A percentile compares a stretch with the other conserved stretches of the same genome.
Evolutionary conservation across 140 eudicot genomes (phyloP).

Genomic region (Stevia rebaudiana): DNA sequence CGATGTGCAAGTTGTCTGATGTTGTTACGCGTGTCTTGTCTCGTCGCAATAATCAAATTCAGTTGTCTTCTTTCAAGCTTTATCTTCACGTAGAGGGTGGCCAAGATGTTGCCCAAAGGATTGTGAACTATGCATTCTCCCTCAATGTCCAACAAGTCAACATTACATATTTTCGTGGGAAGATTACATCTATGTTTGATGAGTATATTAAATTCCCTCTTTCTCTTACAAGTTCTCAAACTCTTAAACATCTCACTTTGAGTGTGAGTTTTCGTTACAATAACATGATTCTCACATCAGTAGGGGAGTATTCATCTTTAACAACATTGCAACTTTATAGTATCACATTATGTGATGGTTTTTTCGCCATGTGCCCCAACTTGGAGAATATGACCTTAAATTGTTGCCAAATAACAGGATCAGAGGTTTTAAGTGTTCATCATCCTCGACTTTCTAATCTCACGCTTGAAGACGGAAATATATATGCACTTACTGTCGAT

Average conservation of each 20-base stretch:
- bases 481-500: not conserved
- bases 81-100: not conserved
- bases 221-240: no score
- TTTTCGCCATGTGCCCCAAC: constrained; percentile 3
- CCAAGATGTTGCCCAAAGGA: not conserved
- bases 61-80: not conserved
- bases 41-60: not conserved
- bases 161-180: not conserved
- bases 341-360: not conserved
- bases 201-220: not conserved
- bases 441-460: constrained; percentile 12
- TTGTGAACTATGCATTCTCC: not conserved
- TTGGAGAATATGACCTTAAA: constrained; percentile 10
- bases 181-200: no score
- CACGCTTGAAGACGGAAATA: not conserved
- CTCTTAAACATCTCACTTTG: no score
- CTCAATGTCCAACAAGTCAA: not conserved
- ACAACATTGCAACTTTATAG: not conserved
- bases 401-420: not conserved
- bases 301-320: not conserved
- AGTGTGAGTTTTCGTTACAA: no score
- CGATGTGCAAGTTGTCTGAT: not conserved
- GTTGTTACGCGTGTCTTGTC: constrained; percentile 13
- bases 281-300: no score
- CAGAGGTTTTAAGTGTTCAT: not conserved